Percentiles rank a stretch among this genome's conserved stretches.
phyloP scores from a whole-genome alignment of 2,329 filamentous ascomycete genomes.

The Penicillium verrucosum region DNA sequence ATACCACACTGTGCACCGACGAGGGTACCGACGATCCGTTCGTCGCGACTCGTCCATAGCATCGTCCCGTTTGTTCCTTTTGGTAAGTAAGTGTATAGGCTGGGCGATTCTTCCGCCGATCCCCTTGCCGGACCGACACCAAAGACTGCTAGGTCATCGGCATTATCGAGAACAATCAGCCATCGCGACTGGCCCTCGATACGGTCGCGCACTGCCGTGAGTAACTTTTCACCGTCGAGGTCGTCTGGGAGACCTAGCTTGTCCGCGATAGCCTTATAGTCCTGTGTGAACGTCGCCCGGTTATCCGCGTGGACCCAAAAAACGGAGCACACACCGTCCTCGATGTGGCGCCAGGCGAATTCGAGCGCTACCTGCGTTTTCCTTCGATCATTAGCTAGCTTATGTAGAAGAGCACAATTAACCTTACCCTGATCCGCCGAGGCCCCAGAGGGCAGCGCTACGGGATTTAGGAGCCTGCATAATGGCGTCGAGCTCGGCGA shows the following conservation, averaged over 20 bases:
- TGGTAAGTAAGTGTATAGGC: too few species aligned
- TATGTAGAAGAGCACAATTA: not conserved
- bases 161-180: too few species aligned
- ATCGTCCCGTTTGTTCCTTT: too few species aligned
- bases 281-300: not conserved
- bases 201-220: not conserved
- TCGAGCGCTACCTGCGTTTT: not conserved
- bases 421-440: not conserved
- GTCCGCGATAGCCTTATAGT: not conserved
- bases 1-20: too few species aligned
- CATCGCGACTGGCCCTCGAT: not conserved
- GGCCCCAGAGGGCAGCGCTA: not conserved
- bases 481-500: not conserved
- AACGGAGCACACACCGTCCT: not conserved
- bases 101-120: too few species aligned
- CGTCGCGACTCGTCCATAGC: too few species aligned
- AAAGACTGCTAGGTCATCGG: too few species aligned
- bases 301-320: not conserved
- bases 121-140: too few species aligned
- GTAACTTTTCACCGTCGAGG: not conserved
- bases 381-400: not conserved
- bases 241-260: not conserved
- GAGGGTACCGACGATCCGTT: too few species aligned
- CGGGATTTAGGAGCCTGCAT: not conserved
- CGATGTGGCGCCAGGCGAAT: not conserved